A percentile compares a stretch with the other conserved stretches of the same genome.
phyloP scores from a whole-genome alignment of 75 land plant species.

The Adiantum capillusveneris region DNA sequence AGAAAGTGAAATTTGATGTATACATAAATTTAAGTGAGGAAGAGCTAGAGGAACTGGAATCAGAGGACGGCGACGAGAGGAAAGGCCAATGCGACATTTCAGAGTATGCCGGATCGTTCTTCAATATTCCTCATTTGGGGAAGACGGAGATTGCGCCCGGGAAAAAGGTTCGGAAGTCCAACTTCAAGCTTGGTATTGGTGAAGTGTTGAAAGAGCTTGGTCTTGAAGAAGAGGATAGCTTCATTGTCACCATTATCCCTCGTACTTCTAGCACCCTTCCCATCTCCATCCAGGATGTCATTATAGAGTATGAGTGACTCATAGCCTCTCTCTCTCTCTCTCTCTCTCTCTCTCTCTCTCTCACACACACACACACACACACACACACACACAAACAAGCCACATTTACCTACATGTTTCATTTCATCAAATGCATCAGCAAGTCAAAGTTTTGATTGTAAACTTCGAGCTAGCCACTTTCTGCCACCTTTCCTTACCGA shows the following conservation, averaged over 20 bases:
- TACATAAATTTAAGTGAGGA: conserved; percentile 30
- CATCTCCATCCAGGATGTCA: neutral
- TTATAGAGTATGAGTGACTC: conserved; percentile 8
- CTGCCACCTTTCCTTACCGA: no score
- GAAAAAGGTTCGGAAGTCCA: conserved; percentile 19
- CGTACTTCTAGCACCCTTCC: neutral
- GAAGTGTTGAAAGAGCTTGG: conserved; percentile 13
- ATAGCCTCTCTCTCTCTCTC: conserved; percentile 1
- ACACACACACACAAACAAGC: no score
- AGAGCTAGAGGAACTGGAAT: no score
- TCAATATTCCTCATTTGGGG: conserved; percentile 38
- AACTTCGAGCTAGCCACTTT: no score
- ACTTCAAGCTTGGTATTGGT: conserved; percentile 11
- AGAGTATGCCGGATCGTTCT: conserved; percentile 50
- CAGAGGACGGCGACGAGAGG: no score
- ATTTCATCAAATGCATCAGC: no score
- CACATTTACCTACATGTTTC: no score
- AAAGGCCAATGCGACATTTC: conserved; percentile 6
- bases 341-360: conserved; percentile 1
- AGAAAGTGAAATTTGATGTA: conserved; percentile 42
- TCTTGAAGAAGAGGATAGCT: conserved; percentile 5
- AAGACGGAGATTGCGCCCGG: conserved; percentile 1
- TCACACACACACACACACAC: neutral
- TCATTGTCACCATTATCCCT: conserved; percentile 14
- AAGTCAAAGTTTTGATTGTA: no score